Conservation (phyloP, 2,329 filamentous ascomycete species). For the Pezicula carpinea region DNA sequence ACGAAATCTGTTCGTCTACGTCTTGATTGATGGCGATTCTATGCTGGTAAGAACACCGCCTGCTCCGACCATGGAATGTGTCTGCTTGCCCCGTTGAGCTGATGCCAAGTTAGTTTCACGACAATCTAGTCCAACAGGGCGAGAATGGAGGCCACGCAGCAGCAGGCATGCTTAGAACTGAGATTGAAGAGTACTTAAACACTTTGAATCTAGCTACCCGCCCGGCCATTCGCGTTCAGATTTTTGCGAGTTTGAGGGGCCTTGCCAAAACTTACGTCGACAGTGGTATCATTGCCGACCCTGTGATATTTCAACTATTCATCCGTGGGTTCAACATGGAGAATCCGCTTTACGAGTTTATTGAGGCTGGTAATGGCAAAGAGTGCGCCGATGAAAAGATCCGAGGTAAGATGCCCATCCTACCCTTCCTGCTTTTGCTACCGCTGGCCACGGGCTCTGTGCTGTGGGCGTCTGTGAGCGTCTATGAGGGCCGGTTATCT, state of each 20-base stretch:
- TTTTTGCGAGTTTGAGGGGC: too few relatives aligned
- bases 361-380: conserved; percentile 36
- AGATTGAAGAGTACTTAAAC: too few relatives aligned
- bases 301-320: conserved; percentile 27
- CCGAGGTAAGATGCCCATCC: conserved; percentile 27
- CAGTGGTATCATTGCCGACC: conserved; percentile 18
- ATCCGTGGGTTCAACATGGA: conserved; percentile 37
- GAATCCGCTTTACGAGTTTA: conserved; percentile 31
- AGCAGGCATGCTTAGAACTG: conserved; percentile 3
- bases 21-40: conserved; percentile 34
- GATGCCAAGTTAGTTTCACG: conserved; percentile 26
- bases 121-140: conserved; percentile 28
- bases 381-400: conserved; percentile 37
- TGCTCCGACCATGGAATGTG: background rate
- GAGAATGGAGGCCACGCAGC: conserved; percentile 28
- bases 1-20: conserved; percentile 22
- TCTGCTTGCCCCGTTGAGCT: too few relatives aligned
- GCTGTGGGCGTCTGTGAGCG: too few relatives aligned
- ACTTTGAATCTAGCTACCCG: too few relatives aligned
- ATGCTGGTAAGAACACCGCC: conserved; percentile 27
- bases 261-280: conserved; percentile 27
- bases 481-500: too few relatives aligned
- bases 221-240: too few relatives aligned
- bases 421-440: too few relatives aligned
- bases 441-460: too few relatives aligned